Evolutionary conservation across 176 grass and related monocot genomes (phyloP).

Genomic region (Hordeum marinum): DNA sequence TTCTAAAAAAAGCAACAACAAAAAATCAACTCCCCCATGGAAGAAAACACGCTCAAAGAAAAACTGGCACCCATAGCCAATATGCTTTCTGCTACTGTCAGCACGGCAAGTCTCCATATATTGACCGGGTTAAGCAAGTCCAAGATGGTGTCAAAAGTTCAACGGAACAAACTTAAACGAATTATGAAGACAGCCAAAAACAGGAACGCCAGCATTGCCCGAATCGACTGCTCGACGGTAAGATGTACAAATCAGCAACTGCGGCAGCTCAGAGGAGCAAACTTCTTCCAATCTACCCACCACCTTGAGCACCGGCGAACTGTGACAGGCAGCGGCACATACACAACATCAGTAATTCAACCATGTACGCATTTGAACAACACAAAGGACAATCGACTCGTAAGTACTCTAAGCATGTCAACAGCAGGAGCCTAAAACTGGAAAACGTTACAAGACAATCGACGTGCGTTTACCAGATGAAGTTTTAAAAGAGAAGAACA

Average conservation of each 20-base stretch:
- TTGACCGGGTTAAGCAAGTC: too few species aligned
- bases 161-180: too few species aligned
- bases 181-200: too few species aligned
- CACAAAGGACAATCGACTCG: background rate
- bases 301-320: background rate
- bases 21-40: background rate
- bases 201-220: too few species aligned
- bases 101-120: background rate
- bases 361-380: background rate
- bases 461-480: background rate
- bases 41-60: background rate
- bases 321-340: background rate
- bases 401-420: background rate
- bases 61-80: background rate
- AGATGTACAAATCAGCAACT: background rate
- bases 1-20: too few species aligned
- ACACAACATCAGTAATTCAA: background rate
- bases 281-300: background rate
- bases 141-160: too few species aligned
- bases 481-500: background rate
- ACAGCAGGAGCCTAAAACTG: background rate
- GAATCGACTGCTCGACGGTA: background rate
- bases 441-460: background rate
- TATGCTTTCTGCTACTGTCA: background rate
- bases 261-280: background rate